Percentiles rank a stretch among this genome's conserved stretches.
These are phyloP conservation scores for Chlorella variabilis DNA, from an alignment of 163 green algal species.

Conservation along the genomic window DNA sequence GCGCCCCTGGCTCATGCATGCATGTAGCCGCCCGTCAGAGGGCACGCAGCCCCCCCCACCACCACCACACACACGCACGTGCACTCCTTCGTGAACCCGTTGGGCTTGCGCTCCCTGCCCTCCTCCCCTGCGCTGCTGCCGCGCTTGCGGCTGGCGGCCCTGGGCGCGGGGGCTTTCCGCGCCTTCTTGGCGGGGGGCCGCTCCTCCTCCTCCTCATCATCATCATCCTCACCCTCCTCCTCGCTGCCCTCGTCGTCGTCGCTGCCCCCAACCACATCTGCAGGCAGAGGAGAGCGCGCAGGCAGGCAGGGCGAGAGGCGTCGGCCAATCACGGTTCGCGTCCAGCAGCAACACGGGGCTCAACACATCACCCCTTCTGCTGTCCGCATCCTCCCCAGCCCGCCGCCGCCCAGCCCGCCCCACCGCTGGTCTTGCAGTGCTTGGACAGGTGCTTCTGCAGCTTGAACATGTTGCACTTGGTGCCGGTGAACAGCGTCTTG, in stretches of 20 bases:
- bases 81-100: slow-evolving; percentile 30
- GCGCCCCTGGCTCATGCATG: no score
- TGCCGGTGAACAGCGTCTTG: slow-evolving; percentile 50
- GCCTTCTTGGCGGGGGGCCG: not conserved
- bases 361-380: not conserved
- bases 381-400: no score
- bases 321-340: no score
- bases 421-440: slow-evolving; percentile 43
- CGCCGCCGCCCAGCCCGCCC: no score
- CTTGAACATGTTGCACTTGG: slow-evolving; percentile 55
- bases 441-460: slow-evolving; percentile 58
- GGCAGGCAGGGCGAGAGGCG: not conserved
- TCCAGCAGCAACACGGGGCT: no score
- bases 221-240: slow-evolving; percentile 2
- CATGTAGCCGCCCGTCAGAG: not conserved
- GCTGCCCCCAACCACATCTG: slow-evolving; percentile 34
- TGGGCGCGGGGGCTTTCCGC: not conserved
- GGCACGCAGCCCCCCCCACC: not conserved
- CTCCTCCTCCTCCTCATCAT: not conserved
- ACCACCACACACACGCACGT: not conserved
- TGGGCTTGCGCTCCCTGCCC: not conserved
- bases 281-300: not conserved
- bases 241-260: not conserved
- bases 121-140: slow-evolving; percentile 3
- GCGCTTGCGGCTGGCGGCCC: not conserved